Conservation (phyloP, 2,329 filamentous ascomycete species). For the Cladorrhinum sp. region DNA sequence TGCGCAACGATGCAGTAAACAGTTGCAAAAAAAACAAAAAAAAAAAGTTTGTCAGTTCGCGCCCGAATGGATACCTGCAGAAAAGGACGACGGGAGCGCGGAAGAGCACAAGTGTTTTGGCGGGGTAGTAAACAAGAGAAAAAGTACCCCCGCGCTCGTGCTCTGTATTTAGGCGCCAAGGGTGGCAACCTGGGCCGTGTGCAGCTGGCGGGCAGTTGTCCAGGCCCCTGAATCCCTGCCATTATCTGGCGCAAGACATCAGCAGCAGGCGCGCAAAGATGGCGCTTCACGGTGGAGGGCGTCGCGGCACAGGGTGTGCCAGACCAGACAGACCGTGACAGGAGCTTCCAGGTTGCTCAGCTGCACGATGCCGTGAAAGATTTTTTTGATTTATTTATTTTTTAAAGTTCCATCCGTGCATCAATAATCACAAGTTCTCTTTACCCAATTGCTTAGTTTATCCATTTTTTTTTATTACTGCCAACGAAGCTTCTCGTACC, state of each 20-base stretch:
- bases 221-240: neutral
- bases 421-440: neutral
- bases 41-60: slow-evolving; percentile 9
- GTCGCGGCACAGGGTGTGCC: neutral
- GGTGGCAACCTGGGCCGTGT: slow-evolving; percentile 9
- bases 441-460: neutral
- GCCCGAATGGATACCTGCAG: slow-evolving; percentile 9
- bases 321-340: neutral
- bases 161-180: slow-evolving; percentile 16
- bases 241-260: neutral
- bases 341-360: neutral
- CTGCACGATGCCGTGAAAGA: neutral
- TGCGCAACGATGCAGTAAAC: neutral
- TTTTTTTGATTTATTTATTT: too few relatives aligned
- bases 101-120: slow-evolving; percentile 19
- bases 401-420: neutral
- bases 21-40: slow-evolving; percentile 7
- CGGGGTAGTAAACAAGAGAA: slow-evolving; percentile 27
- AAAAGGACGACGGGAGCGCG: slow-evolving; percentile 3
- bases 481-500: too few relatives aligned
- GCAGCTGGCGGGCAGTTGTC: slow-evolving; percentile 15
- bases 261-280: neutral
- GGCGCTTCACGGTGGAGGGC: neutral
- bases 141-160: slow-evolving; percentile 14
- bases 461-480: too few relatives aligned